A percentile compares a stretch with the other conserved stretches of the same genome.
These are phyloP conservation scores for Tylopilus sp. DNA, from an alignment of 768 basidiomycete genomes.

Conservation along the genomic window DNA sequence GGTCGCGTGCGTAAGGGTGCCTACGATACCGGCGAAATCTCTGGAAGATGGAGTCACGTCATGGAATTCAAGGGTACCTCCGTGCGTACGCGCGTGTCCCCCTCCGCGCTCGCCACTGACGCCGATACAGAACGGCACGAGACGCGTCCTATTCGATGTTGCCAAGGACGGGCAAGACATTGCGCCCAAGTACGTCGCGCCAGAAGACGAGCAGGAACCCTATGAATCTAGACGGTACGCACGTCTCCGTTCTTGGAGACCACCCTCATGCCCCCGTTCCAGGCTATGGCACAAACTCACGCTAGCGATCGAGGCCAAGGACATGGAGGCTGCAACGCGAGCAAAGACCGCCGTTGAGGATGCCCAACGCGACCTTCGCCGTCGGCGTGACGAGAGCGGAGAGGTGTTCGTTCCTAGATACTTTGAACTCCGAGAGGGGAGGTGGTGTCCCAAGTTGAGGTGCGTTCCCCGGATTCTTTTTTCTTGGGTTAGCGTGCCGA, in stretches of 20 bases:
- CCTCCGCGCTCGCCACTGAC: neutral
- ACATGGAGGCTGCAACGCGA: constrained; percentile 92
- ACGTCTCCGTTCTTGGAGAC: too few relatives aligned
- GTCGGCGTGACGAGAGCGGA: constrained; percentile 69
- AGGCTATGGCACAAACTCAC: constrained; percentile 80
- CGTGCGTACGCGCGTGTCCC: constrained; percentile 37
- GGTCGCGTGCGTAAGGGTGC: constrained; percentile 71
- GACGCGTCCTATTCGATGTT: constrained; percentile 82
- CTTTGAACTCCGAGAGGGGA: constrained; percentile 74
- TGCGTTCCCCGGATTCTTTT: constrained; percentile 46
- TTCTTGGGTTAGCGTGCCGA: too few relatives aligned
- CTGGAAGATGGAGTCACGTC: constrained; percentile 84
- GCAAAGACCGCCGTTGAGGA: constrained; percentile 92
- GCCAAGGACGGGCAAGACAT: constrained; percentile 67
- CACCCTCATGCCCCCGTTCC: neutral
- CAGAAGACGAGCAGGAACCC: constrained; percentile 83
- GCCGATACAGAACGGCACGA: constrained; percentile 54
- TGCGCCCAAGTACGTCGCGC: constrained; percentile 78
- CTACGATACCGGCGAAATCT: constrained; percentile 77
- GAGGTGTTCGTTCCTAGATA: constrained; percentile 70
- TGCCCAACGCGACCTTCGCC: constrained; percentile 79
- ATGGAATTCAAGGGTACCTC: constrained; percentile 81
- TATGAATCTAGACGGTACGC: constrained; percentile 84
- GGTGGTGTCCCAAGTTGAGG: constrained; percentile 81
- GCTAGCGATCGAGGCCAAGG: constrained; percentile 75